Base-by-base conservation (phyloP, 306 rosid species). In the Begonia peltatifolia region DNA sequence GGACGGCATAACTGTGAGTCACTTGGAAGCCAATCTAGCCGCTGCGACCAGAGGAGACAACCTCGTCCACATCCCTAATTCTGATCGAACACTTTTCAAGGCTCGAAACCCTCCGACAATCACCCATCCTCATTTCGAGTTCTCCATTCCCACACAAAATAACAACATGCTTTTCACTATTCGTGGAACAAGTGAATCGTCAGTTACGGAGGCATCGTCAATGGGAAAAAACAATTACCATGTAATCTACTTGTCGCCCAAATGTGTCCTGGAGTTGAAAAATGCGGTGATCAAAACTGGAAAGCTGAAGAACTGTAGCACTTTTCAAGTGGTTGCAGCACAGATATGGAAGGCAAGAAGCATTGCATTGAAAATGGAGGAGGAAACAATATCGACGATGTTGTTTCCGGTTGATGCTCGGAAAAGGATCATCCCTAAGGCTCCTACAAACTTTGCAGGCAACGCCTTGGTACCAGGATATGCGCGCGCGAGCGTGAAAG, bases 381-480 rank as follows among this genome's bases (percentile, higher is more conserved):
- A 72, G 6, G 77, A 64, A 9, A 70, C 18, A 8, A 47, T 36
- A 30, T 74, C 73, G 0, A 71, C 81, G 6, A 68, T 74, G 67
- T 11, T 74, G 41, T 74, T 81, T 35, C 84, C 84, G 0, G 67
- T 81, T 0, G 79, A 81, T 47, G 64, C 52, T 2, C 59, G 84
- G 51, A 74, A 72, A 70, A 67, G 55, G 61, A 12, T 74, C 12
- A 51, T 60, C 16, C 79, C 88, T 9, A 61, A 59, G 43, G 71
- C 63, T 16, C 69, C 62, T 9, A 35, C 52, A 3, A 73, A 75
- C 1, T 71, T 77, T 20, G 73, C 81, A 5, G 88, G 88, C 0
- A 81, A 81, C 47, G 88, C 84, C 8, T 60, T 74, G 66, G 74
- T 81, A 1, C 83, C 81, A 0, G 87, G 76, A 3, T 81, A 62